Evolutionary conservation across 208 protist species (phyloP).

Genomic region (Leishmania tarentolae): DNA sequence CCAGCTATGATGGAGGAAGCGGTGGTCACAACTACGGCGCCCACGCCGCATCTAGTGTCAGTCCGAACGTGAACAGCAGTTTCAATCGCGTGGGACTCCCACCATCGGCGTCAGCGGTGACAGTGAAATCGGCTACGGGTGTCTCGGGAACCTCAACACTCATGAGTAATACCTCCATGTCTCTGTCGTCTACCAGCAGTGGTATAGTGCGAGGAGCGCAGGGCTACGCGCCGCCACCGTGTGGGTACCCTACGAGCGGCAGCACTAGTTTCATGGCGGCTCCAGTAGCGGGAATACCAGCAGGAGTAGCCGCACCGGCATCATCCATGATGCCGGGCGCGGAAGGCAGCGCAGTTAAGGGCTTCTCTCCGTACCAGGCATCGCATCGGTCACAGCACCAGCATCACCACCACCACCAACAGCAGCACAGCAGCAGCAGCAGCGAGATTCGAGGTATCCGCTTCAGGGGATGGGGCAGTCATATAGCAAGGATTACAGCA

Average conservation of each 20-base stretch:
- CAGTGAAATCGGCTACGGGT: not conserved
- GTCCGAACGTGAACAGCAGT: not conserved
- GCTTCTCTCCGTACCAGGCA: not conserved
- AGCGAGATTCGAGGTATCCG: not conserved
- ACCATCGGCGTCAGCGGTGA: not conserved
- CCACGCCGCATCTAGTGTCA: not conserved
- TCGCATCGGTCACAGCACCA: not conserved
- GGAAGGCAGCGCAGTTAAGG: not conserved
- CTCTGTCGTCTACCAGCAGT: not conserved
- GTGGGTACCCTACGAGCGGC: conserved; percentile 1
- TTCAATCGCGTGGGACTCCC: not conserved
- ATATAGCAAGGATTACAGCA: not conserved
- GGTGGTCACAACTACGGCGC: not conserved
- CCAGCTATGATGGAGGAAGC: not conserved
- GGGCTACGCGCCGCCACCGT: not conserved
- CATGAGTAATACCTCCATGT: not conserved
- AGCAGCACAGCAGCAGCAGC: not conserved
- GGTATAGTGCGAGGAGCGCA: not conserved
- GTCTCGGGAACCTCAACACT: not conserved
- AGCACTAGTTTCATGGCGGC: not conserved
- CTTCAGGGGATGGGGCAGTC: not conserved
- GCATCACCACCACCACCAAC: not conserved
- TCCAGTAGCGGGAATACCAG: not conserved
- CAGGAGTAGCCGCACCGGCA: not conserved
- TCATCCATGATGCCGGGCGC: not conserved